phyloP scores from a whole-genome alignment of 352 stramenopile species.

The Globisporangium orthogonon region DNA sequence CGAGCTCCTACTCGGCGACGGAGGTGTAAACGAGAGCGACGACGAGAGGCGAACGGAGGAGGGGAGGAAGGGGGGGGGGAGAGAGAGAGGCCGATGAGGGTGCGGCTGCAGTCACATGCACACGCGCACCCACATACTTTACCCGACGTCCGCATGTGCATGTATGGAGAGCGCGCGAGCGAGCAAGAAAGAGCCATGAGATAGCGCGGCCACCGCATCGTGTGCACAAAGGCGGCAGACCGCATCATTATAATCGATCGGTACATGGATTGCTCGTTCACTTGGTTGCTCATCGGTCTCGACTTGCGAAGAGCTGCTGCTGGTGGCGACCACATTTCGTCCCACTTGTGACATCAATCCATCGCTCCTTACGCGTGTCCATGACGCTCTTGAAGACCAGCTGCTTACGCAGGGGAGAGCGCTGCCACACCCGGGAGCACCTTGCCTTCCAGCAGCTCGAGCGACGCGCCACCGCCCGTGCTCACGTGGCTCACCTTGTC shows the following conservation, averaged over 20 bases:
- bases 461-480: conserved; percentile 93
- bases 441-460: conserved; percentile 98
- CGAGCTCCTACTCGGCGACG: conserved; percentile 63
- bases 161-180: conserved; percentile 3
- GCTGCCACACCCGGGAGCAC: conserved; percentile 97
- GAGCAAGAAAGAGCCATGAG: background rate
- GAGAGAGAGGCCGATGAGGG: too few species aligned
- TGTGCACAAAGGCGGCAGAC: too few species aligned
- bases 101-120: too few species aligned
- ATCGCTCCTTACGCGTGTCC: too few species aligned
- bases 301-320: too few species aligned
- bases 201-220: background rate
- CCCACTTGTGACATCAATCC: too few species aligned
- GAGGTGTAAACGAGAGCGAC: conserved; percentile 32
- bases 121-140: too few species aligned
- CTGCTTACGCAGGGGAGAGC: conserved; percentile 67
- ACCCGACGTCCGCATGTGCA: too few species aligned
- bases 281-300: background rate
- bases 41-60: too few species aligned
- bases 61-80: too few species aligned
- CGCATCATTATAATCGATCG: conserved; percentile 9
- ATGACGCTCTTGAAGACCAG: background rate
- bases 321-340: too few species aligned
- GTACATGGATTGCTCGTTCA: conserved; percentile 7
- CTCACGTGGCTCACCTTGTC: conserved; percentile 88